These are phyloP conservation scores for Serendipita vermifera DNA, from an alignment of 768 basidiomycete genomes.

Conservation along the genomic window DNA sequence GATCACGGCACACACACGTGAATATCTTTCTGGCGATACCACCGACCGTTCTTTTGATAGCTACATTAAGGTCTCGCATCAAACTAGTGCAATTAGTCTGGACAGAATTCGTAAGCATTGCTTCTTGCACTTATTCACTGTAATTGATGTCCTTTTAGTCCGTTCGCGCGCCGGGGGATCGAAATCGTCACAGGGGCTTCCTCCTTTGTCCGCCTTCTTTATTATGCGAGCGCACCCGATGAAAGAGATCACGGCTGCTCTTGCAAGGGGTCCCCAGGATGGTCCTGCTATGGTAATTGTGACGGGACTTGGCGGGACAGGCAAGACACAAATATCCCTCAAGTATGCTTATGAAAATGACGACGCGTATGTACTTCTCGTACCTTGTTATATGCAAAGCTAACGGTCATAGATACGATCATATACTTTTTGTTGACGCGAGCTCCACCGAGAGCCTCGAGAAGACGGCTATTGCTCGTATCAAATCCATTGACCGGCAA, in stretches of 20 bases:
- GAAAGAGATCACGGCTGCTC: background rate
- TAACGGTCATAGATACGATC: background rate
- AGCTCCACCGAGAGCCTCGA: background rate
- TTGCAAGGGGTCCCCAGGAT: background rate
- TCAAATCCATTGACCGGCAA: background rate
- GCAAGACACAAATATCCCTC: background rate
- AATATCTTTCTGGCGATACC: background rate
- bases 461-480: background rate
- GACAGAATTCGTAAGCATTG: background rate
- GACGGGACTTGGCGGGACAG: background rate
- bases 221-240: background rate
- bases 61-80: background rate
- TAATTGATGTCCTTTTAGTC: no score
- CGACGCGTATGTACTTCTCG: background rate
- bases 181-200: no score
- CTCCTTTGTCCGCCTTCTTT: slow-evolving; percentile 6
- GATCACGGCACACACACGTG: background rate
- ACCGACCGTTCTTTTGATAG: background rate
- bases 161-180: no score
- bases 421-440: slow-evolving; percentile 3
- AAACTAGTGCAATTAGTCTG: background rate
- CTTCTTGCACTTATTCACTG: no score
- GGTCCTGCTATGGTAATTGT: background rate
- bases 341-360: background rate
- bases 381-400: background rate